These are phyloP conservation scores for Aspergillus incahuasiensis DNA, from an alignment of 495 filamentous ascomycete species.

Conservation along the genomic window DNA sequence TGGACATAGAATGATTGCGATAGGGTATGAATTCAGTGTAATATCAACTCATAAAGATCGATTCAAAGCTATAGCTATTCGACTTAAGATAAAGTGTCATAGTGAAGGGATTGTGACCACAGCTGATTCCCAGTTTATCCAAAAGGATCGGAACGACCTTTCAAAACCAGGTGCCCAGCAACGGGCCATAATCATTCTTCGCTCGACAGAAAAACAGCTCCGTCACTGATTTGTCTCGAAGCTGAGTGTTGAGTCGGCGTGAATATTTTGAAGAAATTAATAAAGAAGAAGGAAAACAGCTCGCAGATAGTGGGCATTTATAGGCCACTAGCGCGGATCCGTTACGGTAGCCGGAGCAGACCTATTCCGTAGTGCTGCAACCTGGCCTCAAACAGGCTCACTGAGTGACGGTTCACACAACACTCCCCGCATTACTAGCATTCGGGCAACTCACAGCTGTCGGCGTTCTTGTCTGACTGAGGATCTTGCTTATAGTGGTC, in stretches of 20 bases:
- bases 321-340: constrained; percentile 22
- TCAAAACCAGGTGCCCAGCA: constrained; percentile 77
- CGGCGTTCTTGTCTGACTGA: constrained; percentile 25
- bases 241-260: constrained; percentile 52
- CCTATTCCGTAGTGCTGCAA: constrained; percentile 44
- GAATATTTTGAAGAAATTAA: constrained; percentile 22
- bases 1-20: constrained; percentile 3
- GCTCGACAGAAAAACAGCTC: constrained; percentile 68
- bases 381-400: constrained; percentile 40
- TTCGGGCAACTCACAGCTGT: constrained; percentile 20
- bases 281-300: constrained; percentile 31
- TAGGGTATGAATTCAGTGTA: constrained; percentile 5
- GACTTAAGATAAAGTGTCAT: constrained; percentile 1
- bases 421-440: constrained; percentile 21
- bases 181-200: constrained; percentile 60
- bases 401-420: constrained; percentile 39
- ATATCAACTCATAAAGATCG: not conserved
- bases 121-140: constrained; percentile 76
- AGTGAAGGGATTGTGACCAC: constrained; percentile 56
- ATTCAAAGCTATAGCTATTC: not conserved
- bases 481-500: constrained; percentile 32
- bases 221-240: constrained; percentile 42
- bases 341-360: constrained; percentile 29
- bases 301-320: constrained; percentile 30
- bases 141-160: constrained; percentile 59